Evolutionary conservation across 495 filamentous ascomycete genomes (phyloP).

Genomic region (Talaromyces wortmannii): DNA sequence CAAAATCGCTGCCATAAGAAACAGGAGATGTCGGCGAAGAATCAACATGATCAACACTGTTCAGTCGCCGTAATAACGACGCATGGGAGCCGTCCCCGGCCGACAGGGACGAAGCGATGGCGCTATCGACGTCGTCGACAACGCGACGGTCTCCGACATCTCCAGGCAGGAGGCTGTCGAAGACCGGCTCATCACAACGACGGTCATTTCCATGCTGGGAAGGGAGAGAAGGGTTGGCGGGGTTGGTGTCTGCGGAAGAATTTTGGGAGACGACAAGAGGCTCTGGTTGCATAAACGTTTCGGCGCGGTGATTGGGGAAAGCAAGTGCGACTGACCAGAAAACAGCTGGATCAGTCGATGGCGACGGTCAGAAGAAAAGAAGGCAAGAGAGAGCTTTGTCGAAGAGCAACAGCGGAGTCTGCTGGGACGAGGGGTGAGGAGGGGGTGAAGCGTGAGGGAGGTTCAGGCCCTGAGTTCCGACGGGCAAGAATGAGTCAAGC

Average conservation of each 20-base stretch:
- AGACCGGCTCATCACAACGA: conserved; percentile 26
- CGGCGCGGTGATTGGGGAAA: conserved; percentile 27
- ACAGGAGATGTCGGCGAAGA: conserved; percentile 10
- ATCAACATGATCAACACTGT: conserved; percentile 26
- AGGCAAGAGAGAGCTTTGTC: not conserved
- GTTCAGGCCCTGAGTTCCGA: not conserved
- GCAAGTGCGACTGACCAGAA: conserved; percentile 58
- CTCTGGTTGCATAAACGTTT: conserved; percentile 89
- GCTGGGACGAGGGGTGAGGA: not conserved
- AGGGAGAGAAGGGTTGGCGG: conserved; percentile 27
- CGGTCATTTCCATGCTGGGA: conserved; percentile 73
- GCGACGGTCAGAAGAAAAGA: not conserved
- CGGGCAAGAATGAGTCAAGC: not conserved
- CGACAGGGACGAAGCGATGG: conserved; percentile 10
- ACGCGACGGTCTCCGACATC: conserved; percentile 19
- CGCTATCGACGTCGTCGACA: conserved; percentile 7
- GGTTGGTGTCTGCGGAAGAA: conserved; percentile 33
- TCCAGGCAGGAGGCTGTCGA: conserved; percentile 20
- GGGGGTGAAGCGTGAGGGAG: not conserved
- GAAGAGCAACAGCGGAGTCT: conserved; percentile 7
- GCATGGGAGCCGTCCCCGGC: conserved; percentile 6
- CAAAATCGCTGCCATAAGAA: not conserved
- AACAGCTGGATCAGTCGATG: conserved; percentile 35
- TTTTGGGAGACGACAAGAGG: conserved; percentile 54
- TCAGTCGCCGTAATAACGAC: conserved; percentile 15